Evolutionary conservation across 257 asterid species (phyloP).

Genomic region (Osmanthus fragrans): DNA sequence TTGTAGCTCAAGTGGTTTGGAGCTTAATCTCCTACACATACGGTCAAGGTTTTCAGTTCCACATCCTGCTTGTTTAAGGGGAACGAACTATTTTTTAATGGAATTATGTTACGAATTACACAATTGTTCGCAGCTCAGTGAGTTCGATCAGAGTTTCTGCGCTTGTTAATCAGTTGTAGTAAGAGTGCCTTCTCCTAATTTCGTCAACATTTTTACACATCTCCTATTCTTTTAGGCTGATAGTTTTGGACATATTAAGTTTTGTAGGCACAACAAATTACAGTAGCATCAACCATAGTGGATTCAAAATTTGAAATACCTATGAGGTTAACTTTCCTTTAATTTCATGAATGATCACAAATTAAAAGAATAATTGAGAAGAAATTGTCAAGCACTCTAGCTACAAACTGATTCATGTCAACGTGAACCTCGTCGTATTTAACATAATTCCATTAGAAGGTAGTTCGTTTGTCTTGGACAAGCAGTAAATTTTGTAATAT

Average conservation of each 20-base stretch:
- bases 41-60: neutral
- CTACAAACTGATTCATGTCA: neutral
- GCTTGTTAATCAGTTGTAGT: constrained; percentile 15
- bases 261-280: too few species aligned
- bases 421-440: neutral
- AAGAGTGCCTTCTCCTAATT: neutral
- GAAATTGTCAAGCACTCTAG: neutral
- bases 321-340: neutral
- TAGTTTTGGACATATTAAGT: neutral
- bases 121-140: constrained; percentile 3
- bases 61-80: constrained; percentile 24
- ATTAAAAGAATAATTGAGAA: neutral
- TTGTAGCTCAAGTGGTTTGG: constrained; percentile 6
- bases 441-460: constrained; percentile 32
- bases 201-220: neutral
- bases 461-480: constrained; percentile 29
- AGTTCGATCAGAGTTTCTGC: constrained; percentile 9
- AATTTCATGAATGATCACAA: neutral
- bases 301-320: too few species aligned
- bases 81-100: constrained; percentile 51
- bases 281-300: too few species aligned
- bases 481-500: constrained; percentile 22
- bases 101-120: constrained; percentile 27
- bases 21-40: neutral
- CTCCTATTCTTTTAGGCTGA: neutral